Percentiles rank a stretch among this genome's conserved stretches.
Evolutionary conservation across 441 rosid species (phyloP).

Genomic region (Pelargonium citronellum): DNA sequence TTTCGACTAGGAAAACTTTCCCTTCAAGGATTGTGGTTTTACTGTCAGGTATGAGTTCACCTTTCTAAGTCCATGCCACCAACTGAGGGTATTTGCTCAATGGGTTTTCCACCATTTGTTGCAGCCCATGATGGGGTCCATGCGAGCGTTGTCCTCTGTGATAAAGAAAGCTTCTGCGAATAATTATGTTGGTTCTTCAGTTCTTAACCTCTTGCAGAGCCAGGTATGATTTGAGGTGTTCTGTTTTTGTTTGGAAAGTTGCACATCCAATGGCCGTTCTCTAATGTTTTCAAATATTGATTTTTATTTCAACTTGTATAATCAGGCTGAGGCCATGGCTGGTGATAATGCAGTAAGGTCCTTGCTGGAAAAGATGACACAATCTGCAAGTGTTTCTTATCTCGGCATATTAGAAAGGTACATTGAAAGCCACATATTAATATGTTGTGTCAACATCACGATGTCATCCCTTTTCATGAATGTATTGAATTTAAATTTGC

Average conservation of each 20-base stretch:
- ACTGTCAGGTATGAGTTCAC: slow-evolving; percentile 71
- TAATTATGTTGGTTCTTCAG: slow-evolving; percentile 79
- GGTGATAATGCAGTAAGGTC: slow-evolving; percentile 93
- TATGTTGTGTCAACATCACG: background rate
- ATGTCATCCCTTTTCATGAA: background rate
- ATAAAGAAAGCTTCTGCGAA: slow-evolving; percentile 66
- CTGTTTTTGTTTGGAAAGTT: background rate
- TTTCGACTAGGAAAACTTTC: slow-evolving; percentile 95
- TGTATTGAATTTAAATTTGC: background rate
- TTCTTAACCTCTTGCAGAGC: slow-evolving; percentile 91
- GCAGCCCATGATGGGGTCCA: slow-evolving; percentile 89
- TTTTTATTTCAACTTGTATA: slow-evolving; percentile 23
- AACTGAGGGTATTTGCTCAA: slow-evolving; percentile 18
- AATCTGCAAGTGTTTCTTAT: slow-evolving; percentile 89
- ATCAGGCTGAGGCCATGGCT: slow-evolving; percentile 91
- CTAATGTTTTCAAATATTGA: slow-evolving; percentile 4
- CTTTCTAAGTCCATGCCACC: slow-evolving; percentile 14
- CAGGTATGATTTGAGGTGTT: slow-evolving; percentile 40
- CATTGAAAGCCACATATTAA: slow-evolving; percentile 6
- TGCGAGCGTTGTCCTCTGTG: slow-evolving; percentile 80
- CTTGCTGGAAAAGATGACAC: slow-evolving; percentile 88
- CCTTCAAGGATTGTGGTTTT: slow-evolving; percentile 95
- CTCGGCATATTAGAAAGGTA: slow-evolving; percentile 92
- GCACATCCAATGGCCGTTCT: too few relatives aligned
- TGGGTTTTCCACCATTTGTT: slow-evolving; percentile 22